Evolutionary conservation across 352 stramenopile genomes (phyloP).

Genomic region (Albugo candida): DNA sequence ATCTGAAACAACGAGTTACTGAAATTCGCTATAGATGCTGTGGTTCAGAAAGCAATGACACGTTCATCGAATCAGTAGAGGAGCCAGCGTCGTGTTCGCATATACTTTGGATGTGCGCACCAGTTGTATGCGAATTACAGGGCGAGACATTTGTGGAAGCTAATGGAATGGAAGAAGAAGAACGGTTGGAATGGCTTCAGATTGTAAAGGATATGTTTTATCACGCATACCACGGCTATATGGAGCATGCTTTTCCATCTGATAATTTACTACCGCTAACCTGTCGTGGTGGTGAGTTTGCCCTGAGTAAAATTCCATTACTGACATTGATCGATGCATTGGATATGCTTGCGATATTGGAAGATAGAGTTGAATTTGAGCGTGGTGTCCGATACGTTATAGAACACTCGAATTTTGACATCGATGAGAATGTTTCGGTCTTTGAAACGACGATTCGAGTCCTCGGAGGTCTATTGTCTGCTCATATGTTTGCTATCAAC

Average conservation of each 20-base stretch:
- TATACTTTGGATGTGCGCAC: constrained; percentile 44
- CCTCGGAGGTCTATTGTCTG: constrained; percentile 79
- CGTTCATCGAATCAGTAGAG: constrained; percentile 48
- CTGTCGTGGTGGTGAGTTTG: constrained; percentile 46
- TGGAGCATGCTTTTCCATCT: constrained; percentile 63
- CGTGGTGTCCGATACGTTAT: constrained; percentile 44
- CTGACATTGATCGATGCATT: constrained; percentile 83
- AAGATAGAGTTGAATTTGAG: constrained; percentile 54
- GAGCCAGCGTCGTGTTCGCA: constrained; percentile 36
- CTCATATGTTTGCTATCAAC: constrained; percentile 69
- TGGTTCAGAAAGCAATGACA: constrained; percentile 54
- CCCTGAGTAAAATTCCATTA: constrained; percentile 62
- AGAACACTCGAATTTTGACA: constrained; percentile 41
- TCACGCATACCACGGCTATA: constrained; percentile 75
- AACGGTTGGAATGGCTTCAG: constrained; percentile 23
- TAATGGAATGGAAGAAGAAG: constrained; percentile 40
- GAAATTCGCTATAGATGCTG: constrained; percentile 59
- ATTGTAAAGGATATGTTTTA: constrained; percentile 82
- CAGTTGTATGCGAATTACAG: constrained; percentile 49
- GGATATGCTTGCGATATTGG: constrained; percentile 77
- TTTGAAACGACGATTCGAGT: constrained; percentile 89
- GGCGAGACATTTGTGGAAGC: constrained; percentile 15
- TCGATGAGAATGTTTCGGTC: constrained; percentile 80
- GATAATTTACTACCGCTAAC: constrained; percentile 57
- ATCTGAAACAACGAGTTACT: constrained; percentile 14